Evolutionary conservation across 2,329 filamentous ascomycete species (phyloP).

Genomic region (Colletotrichum sp.): DNA sequence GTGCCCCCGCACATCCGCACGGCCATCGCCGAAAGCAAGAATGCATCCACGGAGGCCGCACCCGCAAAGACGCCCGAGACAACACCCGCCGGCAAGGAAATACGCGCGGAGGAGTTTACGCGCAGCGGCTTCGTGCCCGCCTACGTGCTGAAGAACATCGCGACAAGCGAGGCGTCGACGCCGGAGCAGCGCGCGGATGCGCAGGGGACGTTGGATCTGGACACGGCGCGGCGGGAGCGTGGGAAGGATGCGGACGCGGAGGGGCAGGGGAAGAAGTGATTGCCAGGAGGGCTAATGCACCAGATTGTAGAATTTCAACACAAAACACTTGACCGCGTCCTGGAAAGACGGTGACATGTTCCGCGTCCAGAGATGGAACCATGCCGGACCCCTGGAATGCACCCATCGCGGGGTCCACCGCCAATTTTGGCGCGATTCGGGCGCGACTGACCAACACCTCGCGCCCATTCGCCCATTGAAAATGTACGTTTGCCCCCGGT

Average conservation of each 20-base stretch:
- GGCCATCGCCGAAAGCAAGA: not conserved
- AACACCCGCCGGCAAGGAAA: not conserved
- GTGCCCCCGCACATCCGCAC: not conserved
- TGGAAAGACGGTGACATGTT: not conserved
- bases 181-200: not conserved
- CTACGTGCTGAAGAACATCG: not conserved
- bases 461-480: not conserved
- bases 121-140: not conserved
- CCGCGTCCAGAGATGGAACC: not conserved
- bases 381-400: not conserved
- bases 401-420: not conserved
- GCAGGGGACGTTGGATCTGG: not conserved
- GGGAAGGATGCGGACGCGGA: not conserved
- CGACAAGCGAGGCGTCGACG: not conserved
- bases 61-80: not conserved
- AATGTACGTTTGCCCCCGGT: not conserved
- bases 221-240: not conserved
- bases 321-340: not conserved
- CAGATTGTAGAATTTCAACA: not conserved
- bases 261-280: not conserved
- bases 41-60: not conserved
- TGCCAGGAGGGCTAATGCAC: not conserved
- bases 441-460: not conserved
- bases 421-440: not conserved
- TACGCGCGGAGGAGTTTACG: not conserved